Evolutionary conservation across 2,329 filamentous ascomycete genomes (phyloP), one percentile per base, ranked within the genome.

Genomic region (Fusarium brevicatenulatum): DNA sequence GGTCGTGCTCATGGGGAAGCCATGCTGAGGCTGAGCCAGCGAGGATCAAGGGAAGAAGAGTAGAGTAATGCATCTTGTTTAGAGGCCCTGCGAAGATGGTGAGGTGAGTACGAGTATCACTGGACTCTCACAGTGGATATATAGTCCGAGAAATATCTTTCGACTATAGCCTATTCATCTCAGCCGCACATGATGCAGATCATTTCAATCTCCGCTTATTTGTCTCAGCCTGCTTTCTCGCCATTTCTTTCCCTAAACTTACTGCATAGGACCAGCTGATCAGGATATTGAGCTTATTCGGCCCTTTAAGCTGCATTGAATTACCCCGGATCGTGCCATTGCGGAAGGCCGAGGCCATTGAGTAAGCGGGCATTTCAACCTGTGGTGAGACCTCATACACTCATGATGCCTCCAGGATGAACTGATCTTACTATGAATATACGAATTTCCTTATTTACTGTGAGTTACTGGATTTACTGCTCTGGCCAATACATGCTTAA

Each of bases 1-100:
- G 40, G 12, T 71, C 71, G 4, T n/a, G 71, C 13, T 73, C 52
- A 3, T 68, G 59, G 3, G 71, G 71, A 23, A 70, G 66, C 70
- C 71, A 73, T 13, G 71, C 71, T 3, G 69, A 44, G 16, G 23
- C 71, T 1, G 71, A 30, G 12, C 43, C 53, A 7, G 47, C 19
- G 11, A 73, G 68, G 6, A 73, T 11, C 3, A 67, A 9, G 1
- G 70, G 39, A 7, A 58, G 21, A 2, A 66, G 9, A 3, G 32
- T 6, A 2, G 49, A 58, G 5, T n/a, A 59, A 21, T 42, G 60
- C 57, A 65, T 65, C 12, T 28, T 30, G 34, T 1, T 4, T 3
- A 23, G 23, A 30, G 4, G 12, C 15, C 4, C 2, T 40, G 12
- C 2, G 8, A 2, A 5, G 12, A 1, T 18, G 5, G 43, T 9